phyloP scores from a whole-genome alignment of 306 rosid genomes.

The Vigna radiata region DNA sequence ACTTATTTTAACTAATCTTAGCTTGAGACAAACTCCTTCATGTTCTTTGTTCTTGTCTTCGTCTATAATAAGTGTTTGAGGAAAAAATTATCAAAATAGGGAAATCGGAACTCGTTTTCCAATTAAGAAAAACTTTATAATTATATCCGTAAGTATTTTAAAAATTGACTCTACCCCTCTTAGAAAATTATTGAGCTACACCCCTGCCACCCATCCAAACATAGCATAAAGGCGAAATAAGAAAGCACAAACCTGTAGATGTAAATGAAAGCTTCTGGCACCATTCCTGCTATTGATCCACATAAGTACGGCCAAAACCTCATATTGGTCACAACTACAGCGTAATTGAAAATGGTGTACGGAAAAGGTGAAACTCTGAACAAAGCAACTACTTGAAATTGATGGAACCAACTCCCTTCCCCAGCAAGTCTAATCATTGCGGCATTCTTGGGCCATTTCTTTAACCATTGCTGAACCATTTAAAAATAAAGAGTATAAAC shows the following conservation, averaged over 20 bases:
- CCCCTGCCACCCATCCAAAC: slow-evolving; percentile 8
- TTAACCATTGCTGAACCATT: slow-evolving; percentile 83
- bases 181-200: background rate
- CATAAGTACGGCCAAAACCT: slow-evolving; percentile 92
- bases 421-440: slow-evolving; percentile 93
- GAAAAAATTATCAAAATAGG: too few species aligned
- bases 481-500: slow-evolving; percentile 33
- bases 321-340: slow-evolving; percentile 92
- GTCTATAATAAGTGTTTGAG: too few species aligned
- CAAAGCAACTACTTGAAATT: slow-evolving; percentile 87
- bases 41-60: background rate
- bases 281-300: slow-evolving; percentile 96
- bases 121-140: background rate
- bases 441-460: slow-evolving; percentile 90
- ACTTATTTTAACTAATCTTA: too few species aligned
- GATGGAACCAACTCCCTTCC: slow-evolving; percentile 93
- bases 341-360: slow-evolving; percentile 95
- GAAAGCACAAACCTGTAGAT: slow-evolving; percentile 75
- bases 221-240: slow-evolving; percentile 14
- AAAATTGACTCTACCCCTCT: background rate
- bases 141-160: background rate
- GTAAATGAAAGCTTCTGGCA: slow-evolving; percentile 96
- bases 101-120: background rate
- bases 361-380: slow-evolving; percentile 98
- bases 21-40: background rate